Base-by-base conservation (phyloP, 176 grass and related monocot genomes). In the Juncus inflexus region DNA sequence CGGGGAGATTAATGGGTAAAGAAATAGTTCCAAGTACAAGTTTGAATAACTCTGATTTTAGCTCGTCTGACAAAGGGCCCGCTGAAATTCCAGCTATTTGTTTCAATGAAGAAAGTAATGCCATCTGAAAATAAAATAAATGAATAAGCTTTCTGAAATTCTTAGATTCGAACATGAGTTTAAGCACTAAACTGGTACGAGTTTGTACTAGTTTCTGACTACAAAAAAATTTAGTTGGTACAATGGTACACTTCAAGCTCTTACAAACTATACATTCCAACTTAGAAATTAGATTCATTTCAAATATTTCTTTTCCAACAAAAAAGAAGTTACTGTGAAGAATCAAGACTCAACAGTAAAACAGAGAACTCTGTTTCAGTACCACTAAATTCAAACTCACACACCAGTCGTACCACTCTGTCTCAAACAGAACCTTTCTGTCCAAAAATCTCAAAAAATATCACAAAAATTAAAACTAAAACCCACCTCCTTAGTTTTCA, bases 1-100 rank as follows among this genome's bases (percentile, higher is more conserved):
- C 94, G 35, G 78, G 88, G 64, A 99, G 16, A 71, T 89, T 92
- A 49, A 99, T 83, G 9, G 94, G 94, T 67, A 99, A 64, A 64
- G 94, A 99, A 50, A 99, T 76, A 50, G 94, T 99, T 16, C 94
- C 94, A 5, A 92, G 82, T 43, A 86, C 94, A 61, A 99, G 88
- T 35, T 82, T 91, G 82, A 86, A 92, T 19, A 99, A 53, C 80
- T 99, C 85, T 50, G 61, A 15, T 81, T 92, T 99, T 61, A 99
- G 80, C 12, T 84, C 74, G 36, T 86, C 85, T 69, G 94, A 92
- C 35, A 92, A 81, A 10, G 85, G 83, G 61, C 94, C 94, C 53
- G 85, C 69, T 15, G 81, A 81, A 35, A 99, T 89, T 55, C 88
- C 87, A 50, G 94, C 94, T 65, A 99, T 89, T 70, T 99, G 94